Conservation (phyloP, 2,329 filamentous ascomycete species). For the Verticillium longisporum region DNA sequence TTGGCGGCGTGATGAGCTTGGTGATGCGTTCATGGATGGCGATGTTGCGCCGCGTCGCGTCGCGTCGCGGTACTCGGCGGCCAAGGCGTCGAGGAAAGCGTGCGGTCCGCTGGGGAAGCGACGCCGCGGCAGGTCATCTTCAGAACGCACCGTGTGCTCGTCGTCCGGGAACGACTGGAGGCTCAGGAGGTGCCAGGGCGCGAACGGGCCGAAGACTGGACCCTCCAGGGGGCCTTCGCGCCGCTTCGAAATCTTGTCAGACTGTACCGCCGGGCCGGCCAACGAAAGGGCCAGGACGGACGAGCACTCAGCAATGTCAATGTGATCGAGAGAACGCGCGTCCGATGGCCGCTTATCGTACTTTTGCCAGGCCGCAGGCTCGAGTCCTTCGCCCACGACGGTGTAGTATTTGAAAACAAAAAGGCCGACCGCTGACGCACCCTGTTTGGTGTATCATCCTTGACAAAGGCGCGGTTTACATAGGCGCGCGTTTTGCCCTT, state of each 20-base stretch:
- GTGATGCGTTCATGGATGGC: constrained; percentile 50
- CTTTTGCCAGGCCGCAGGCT: constrained; percentile 53
- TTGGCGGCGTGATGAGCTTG: constrained; percentile 51
- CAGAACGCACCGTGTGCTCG: constrained; percentile 45
- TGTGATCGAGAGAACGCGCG: constrained; percentile 36
- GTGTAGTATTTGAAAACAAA: constrained; percentile 63
- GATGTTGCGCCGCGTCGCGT: constrained; percentile 48
- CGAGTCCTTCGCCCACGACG: constrained; percentile 46
- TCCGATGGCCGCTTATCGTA: constrained; percentile 39
- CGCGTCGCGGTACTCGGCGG: constrained; percentile 54
- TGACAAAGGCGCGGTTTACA: constrained; percentile 40
- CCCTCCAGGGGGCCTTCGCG: constrained; percentile 40
- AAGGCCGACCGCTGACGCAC: constrained; percentile 50
- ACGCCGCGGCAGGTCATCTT: constrained; percentile 40
- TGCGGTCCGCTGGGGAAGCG: constrained; percentile 54
- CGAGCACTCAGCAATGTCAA: constrained; percentile 52
- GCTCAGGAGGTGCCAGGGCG: constrained; percentile 52
- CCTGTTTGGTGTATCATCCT: constrained; percentile 25
- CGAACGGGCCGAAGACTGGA: constrained; percentile 50
- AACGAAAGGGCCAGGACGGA: constrained; percentile 53
- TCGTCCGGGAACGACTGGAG: constrained; percentile 55
- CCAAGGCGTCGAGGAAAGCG: constrained; percentile 52
- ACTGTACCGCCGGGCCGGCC: constrained; percentile 41
- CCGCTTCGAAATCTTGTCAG: constrained; percentile 40
- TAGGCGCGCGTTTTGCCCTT: constrained; percentile 37